Evolutionary conservation across 2,329 filamentous ascomycete genomes (phyloP).

Genomic region (Alternaria longipes): DNA sequence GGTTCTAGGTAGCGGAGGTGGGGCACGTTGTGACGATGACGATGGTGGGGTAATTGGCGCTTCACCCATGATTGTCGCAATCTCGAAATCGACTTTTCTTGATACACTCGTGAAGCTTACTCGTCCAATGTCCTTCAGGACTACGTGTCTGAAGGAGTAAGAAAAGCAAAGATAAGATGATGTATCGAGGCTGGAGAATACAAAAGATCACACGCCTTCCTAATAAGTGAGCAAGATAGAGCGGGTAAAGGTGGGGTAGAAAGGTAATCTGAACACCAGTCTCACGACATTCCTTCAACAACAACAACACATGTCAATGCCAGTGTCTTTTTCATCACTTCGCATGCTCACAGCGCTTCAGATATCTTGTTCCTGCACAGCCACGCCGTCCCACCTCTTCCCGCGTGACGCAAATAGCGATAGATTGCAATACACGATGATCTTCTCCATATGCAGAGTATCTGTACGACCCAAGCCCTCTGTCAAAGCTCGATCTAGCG

Average conservation of each 20-base stretch:
- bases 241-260: neutral
- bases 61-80: conserved; percentile 19
- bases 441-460: neutral
- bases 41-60: conserved; percentile 22
- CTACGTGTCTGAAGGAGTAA: too few species aligned
- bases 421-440: neutral
- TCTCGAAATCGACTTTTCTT: neutral
- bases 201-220: neutral
- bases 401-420: neutral
- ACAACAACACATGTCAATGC: neutral
- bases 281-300: neutral
- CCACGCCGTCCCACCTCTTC: neutral
- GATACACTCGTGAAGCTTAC: too few species aligned
- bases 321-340: too few species aligned
- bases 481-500: neutral
- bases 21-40: neutral
- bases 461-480: neutral
- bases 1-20: conserved; percentile 26
- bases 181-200: too few species aligned
- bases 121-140: too few species aligned
- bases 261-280: neutral
- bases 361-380: neutral
- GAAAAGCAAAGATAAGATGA: too few species aligned
- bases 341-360: too few species aligned
- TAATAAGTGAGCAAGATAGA: neutral